These are phyloP conservation scores for Acorus gramineus DNA, from an alignment of 106 monocot genomes.

Conservation along the genomic window DNA sequence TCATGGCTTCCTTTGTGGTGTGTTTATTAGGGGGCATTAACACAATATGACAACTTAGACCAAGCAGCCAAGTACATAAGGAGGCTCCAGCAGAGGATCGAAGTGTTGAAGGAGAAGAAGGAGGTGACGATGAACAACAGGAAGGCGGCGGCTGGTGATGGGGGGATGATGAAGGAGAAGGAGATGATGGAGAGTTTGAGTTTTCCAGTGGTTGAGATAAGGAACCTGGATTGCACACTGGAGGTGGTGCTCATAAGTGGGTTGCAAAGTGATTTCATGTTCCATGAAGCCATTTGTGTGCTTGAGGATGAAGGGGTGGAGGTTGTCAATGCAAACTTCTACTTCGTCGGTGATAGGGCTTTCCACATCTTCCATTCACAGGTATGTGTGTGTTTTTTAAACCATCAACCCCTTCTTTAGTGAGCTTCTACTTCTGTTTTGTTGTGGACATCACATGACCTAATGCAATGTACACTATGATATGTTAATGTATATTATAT, in stretches of 20 bases:
- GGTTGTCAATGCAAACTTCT: slow-evolving; percentile 19
- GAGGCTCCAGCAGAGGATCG: slow-evolving; percentile 11
- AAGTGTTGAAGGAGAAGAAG: slow-evolving; percentile 18
- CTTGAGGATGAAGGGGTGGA: slow-evolving; percentile 25
- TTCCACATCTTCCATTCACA: slow-evolving; percentile 21
- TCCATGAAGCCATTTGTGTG: slow-evolving; percentile 13
- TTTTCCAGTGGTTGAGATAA: slow-evolving; percentile 13
- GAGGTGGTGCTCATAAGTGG: slow-evolving; percentile 10
- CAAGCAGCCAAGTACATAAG: slow-evolving; percentile 30
- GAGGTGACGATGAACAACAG: background rate
- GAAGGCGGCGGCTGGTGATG: background rate
- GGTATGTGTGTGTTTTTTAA: slow-evolving; percentile 1
- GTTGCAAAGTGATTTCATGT: background rate
- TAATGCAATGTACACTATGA: no score
- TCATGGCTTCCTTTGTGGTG: no score
- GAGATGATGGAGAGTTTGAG: no score
- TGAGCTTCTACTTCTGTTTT: no score
- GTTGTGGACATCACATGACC: no score
- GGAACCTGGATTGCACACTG: slow-evolving; percentile 12
- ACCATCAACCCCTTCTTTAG: no score
- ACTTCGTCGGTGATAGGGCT: slow-evolving; percentile 10
- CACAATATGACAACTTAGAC: slow-evolving; percentile 10
- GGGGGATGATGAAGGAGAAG: background rate
- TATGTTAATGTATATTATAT: no score
- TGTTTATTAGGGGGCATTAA: background rate